Base-by-base conservation (phyloP, 75 land plant species). In the Gnetum montanum region DNA sequence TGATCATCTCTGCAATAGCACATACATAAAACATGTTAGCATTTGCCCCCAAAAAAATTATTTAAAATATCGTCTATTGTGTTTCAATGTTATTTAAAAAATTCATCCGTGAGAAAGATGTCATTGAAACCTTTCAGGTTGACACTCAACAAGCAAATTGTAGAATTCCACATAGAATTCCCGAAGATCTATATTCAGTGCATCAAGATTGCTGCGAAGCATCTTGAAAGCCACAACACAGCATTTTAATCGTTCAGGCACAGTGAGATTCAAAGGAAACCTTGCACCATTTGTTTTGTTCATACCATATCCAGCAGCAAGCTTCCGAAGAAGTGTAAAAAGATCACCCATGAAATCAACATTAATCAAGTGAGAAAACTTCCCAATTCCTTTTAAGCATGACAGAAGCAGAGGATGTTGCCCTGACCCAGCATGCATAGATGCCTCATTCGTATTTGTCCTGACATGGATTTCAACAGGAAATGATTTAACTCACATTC, bases 211-310 rank as follows among this genome's bases (percentile, higher is more conserved):
- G 59, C 46, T 86, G 62, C 70, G 79, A 82, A 95, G 85, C 31
- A 95, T 89, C 59, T 72, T 86, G 51, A 90, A 95, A 4, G 99
- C 99, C 30, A 89, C 79, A 49, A 86, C 70, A 57, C 99, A 95
- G 63, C 99, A 95, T 34, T 72, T 88, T 6, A 95, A 67, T 12
- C 99, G 71, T 60, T 95, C 99, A 35, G 82, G 65, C 22, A 95
- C 85, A 31, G 77, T 72, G 35, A 88, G 48, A 34, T 34, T 30
- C 13, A 53, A 53, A 3, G 31, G 36, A 53, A 18, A 4, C 19
- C 19, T 8, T 31, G 12, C 22, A 12, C 55, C 37, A 31, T 6
- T n/a, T 40, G 41, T 60, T 43, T 45, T 15, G 7, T 58, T 46
- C 43, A 43, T 48, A 36, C 20, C n/a, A 10, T 58, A 57, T 38